These are phyloP conservation scores for Suillus lakei DNA, from an alignment of 768 basidiomycete genomes.

Conservation along the genomic window DNA sequence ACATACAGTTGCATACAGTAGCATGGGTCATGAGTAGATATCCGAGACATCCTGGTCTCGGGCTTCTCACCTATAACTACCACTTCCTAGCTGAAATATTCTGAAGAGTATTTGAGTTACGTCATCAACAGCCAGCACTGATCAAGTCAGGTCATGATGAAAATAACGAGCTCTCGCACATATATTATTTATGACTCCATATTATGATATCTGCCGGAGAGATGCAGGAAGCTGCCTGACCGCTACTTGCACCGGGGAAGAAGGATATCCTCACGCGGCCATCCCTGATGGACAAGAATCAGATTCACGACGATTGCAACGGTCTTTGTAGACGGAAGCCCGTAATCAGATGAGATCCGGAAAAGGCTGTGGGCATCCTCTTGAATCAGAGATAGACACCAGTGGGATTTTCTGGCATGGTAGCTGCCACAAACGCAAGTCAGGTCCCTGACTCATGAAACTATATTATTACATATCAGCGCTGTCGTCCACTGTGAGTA, in stretches of 20 bases:
- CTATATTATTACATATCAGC: not conserved
- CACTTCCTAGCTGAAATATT: not conserved
- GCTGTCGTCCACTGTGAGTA: not conserved
- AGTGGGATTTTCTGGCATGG: not conserved
- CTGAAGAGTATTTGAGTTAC: not conserved
- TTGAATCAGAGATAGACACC: not conserved
- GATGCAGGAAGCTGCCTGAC: not conserved
- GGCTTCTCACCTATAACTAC: not conserved
- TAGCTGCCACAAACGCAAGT: not conserved
- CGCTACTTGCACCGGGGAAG: not conserved
- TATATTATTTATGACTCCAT: not conserved
- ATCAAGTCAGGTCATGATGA: not conserved
- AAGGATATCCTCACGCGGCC: too few relatives aligned
- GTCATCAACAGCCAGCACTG: not conserved
- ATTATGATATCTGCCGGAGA: not conserved
- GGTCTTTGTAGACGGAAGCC: not conserved
- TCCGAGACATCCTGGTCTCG: not conserved
- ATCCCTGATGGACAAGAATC: not conserved
- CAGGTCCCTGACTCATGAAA: not conserved
- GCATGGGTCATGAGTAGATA: not conserved
- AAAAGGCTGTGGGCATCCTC: not conserved
- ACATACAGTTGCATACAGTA: not conserved
- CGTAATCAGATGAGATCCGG: conserved; percentile 2
- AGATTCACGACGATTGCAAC: not conserved
- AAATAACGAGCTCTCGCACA: not conserved